Evolutionary conservation across 1,139 yeast species (phyloP).

Genomic region (Yamadazyma atlantica): DNA sequence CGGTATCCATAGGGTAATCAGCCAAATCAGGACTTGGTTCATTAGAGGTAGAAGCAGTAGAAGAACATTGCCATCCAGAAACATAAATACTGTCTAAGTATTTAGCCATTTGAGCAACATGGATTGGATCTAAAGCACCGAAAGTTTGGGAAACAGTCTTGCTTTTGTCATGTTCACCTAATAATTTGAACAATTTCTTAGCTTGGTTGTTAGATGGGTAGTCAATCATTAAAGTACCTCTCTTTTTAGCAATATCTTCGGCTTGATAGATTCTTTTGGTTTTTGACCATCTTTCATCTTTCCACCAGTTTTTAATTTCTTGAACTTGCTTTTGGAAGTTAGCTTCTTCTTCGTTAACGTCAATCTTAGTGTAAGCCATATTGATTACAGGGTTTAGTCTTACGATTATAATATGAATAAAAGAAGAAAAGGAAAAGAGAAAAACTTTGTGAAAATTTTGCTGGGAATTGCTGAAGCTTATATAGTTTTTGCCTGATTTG

Average conservation of each 20-base stretch:
- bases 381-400: not conserved
- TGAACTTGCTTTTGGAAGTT: constrained; percentile 68
- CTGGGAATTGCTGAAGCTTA: constrained; percentile 4
- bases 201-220: constrained; percentile 85
- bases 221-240: constrained; percentile 68
- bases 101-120: constrained; percentile 94
- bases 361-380: constrained; percentile 55
- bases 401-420: not conserved
- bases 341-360: constrained; percentile 60
- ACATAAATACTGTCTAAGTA: constrained; percentile 91
- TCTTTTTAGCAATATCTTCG: constrained; percentile 85
- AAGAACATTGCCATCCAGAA: constrained; percentile 98
- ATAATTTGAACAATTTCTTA: constrained; percentile 69
- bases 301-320: constrained; percentile 87
- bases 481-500: constrained; percentile 8
- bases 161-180: constrained; percentile 70
- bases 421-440: not conserved
- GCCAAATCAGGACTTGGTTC: constrained; percentile 99
- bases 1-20: constrained; percentile 98
- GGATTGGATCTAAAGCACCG: constrained; percentile 97
- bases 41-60: constrained; percentile 94
- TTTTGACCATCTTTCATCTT: constrained; percentile 84
- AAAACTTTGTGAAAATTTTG: not conserved
- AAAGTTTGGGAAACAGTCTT: constrained; percentile 85
- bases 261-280: constrained; percentile 89